A percentile compares a stretch with the other conserved stretches of the same genome.
Evolutionary conservation across 2,329 filamentous ascomycete genomes (phyloP).

Genomic region (Drechslera avenae): DNA sequence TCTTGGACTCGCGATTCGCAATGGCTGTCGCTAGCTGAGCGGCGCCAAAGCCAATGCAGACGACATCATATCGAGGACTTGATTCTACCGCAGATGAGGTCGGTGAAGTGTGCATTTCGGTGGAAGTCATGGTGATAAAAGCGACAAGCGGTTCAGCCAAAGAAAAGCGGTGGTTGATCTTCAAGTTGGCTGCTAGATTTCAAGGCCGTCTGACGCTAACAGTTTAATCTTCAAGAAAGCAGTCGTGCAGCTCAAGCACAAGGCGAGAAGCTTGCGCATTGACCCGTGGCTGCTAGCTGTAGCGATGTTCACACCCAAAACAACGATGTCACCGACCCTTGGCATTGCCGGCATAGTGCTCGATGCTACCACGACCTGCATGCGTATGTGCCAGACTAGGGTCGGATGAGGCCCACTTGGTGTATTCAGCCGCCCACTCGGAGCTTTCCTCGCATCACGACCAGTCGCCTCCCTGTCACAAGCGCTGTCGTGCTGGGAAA

Average conservation of each 20-base stretch:
- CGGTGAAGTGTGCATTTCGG: slow-evolving; percentile 19
- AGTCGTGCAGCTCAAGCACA: slow-evolving; percentile 9
- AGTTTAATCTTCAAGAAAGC: slow-evolving; percentile 8
- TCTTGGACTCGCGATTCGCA: slow-evolving; percentile 39
- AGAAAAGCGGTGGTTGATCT: neutral
- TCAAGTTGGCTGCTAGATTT: neutral
- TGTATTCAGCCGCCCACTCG: slow-evolving; percentile 26
- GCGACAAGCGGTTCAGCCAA: neutral
- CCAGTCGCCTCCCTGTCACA: slow-evolving; percentile 6
- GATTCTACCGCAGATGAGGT: slow-evolving; percentile 19
- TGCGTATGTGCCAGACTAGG: slow-evolving; percentile 17
- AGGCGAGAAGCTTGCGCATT: slow-evolving; percentile 21
- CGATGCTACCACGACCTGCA: slow-evolving; percentile 23
- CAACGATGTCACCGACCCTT: slow-evolving; percentile 28
- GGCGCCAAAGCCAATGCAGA: slow-evolving; percentile 46
- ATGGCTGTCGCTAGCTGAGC: slow-evolving; percentile 45
- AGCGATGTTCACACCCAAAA: slow-evolving; percentile 14
- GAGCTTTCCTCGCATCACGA: slow-evolving; percentile 17
- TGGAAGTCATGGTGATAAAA: slow-evolving; percentile 27
- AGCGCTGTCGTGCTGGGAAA: slow-evolving; percentile 5
- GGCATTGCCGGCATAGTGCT: slow-evolving; percentile 15
- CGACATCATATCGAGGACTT: slow-evolving; percentile 35
- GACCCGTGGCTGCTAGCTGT: slow-evolving; percentile 12
- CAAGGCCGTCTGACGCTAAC: slow-evolving; percentile 9
- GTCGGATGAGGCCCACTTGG: slow-evolving; percentile 28